A percentile compares a stretch with the other conserved stretches of the same genome.
These are phyloP conservation scores for Vigna angularis DNA, from an alignment of 306 rosid species.

Conservation along the genomic window DNA sequence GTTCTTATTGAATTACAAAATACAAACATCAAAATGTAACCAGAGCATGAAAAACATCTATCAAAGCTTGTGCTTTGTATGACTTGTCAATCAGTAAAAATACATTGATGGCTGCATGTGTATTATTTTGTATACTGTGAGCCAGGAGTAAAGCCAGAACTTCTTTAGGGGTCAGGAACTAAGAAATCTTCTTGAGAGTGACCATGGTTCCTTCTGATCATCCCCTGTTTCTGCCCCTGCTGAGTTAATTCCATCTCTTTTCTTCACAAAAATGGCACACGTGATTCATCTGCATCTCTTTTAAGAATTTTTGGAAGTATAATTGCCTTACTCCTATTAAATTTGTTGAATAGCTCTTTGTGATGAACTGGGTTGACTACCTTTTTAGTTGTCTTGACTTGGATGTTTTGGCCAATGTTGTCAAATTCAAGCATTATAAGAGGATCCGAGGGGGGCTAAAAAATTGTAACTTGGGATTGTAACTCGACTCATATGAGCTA, in stretches of 20 bases:
- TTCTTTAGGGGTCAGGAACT: not conserved
- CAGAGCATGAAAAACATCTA: not conserved
- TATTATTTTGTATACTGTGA: not conserved
- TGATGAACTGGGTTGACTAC: conserved; percentile 1
- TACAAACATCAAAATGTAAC: not conserved
- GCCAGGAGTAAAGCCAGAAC: not conserved
- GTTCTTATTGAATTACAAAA: conserved; percentile 20
- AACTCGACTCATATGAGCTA: too few species aligned
- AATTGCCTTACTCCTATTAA: not conserved
- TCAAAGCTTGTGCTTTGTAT: not conserved
- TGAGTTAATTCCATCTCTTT: not conserved
- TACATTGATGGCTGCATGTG: not conserved
- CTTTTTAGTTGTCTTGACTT: conserved; percentile 10
- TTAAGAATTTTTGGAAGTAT: not conserved
- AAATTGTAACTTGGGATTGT: too few species aligned
- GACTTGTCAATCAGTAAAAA: not conserved
- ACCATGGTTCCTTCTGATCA: not conserved
- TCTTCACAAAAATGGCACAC: not conserved
- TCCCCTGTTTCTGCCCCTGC: not conserved
- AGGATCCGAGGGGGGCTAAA: too few species aligned
- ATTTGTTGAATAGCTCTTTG: conserved; percentile 23
- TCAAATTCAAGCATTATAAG: too few species aligned
- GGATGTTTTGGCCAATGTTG: conserved; percentile 15
- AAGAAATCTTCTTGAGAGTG: not conserved
- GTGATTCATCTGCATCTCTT: not conserved